Conservation (phyloP, 495 filamentous ascomycete genomes). For the Penicillium parvum region DNA sequence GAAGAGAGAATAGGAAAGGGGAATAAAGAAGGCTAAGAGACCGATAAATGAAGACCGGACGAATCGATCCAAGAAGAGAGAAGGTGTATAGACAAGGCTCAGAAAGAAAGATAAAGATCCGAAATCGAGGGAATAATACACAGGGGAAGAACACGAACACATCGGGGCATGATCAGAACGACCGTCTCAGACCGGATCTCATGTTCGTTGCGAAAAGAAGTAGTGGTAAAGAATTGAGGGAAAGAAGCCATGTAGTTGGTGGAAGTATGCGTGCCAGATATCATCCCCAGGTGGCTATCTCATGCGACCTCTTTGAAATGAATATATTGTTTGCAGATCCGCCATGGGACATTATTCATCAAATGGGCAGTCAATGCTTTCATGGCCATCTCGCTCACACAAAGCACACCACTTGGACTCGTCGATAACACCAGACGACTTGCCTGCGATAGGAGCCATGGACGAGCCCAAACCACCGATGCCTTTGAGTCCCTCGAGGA, state of each 20-base stretch:
- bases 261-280: conserved; percentile 7
- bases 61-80: conserved; percentile 2
- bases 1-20: conserved; percentile 4
- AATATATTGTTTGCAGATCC: conserved; percentile 11
- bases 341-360: conserved; percentile 63
- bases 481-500: conserved; percentile 62
- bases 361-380: conserved; percentile 92
- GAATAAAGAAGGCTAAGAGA: not conserved
- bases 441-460: conserved; percentile 61
- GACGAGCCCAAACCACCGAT: conserved; percentile 42
- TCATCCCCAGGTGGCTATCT: conserved; percentile 4
- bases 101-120: conserved; percentile 9
- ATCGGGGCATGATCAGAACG: conserved; percentile 10
- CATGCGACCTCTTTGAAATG: conserved; percentile 2
- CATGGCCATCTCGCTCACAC: conserved; percentile 93
- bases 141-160: conserved; percentile 4
- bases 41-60: conserved; percentile 5
- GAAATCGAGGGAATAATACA: conserved; percentile 19
- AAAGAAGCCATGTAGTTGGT: conserved; percentile 18
- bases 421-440: conserved; percentile 74
- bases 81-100: conserved; percentile 5
- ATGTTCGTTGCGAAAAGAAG: not conserved
- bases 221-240: not conserved
- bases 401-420: conserved; percentile 92
- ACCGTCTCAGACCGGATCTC: conserved; percentile 7